phyloP scores from a whole-genome alignment of 768 basidiomycete genomes.

The Obba rivulosa region DNA sequence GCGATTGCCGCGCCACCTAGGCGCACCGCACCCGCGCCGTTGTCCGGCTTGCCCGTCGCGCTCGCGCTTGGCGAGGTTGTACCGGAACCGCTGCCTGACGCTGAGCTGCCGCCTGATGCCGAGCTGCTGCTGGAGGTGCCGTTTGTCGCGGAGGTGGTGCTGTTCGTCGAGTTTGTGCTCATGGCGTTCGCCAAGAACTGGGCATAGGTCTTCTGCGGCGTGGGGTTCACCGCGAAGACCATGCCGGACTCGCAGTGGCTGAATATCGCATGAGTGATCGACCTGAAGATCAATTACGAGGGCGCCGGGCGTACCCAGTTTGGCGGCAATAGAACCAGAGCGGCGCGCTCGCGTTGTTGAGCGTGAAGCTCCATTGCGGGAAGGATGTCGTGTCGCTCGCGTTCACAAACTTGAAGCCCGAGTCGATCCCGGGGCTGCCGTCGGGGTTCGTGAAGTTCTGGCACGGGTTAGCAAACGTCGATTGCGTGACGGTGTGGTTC shows the following conservation, averaged over 20 bases:
- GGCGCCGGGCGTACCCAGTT: conserved; percentile 24
- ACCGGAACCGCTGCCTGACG: conserved; percentile 7
- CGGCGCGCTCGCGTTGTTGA: conserved; percentile 40
- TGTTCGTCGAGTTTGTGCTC: conserved; percentile 6
- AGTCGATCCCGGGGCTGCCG: conserved; percentile 37
- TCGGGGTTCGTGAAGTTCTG: conserved; percentile 26
- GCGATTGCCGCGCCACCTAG: conserved; percentile 28
- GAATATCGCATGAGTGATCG: conserved; percentile 11
- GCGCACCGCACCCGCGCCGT: conserved; percentile 22
- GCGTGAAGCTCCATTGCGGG: conserved; percentile 41
- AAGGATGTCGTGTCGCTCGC: conserved; percentile 25
- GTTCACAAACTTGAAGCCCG: conserved; percentile 42
- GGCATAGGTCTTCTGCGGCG: conserved; percentile 38
- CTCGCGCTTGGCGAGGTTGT: conserved; percentile 11
- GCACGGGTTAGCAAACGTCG: conserved; percentile 54
- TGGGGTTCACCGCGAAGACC: conserved; percentile 59
- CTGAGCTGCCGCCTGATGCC: not conserved
- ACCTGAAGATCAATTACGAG: conserved; percentile 14
- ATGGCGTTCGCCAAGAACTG: conserved; percentile 32
- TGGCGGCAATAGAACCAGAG: conserved; percentile 64
- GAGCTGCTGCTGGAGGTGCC: not conserved
- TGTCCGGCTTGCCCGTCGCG: conserved; percentile 4
- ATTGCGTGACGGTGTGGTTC: conserved; percentile 54
- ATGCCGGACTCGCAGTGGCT: conserved; percentile 51
- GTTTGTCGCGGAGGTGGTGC: conserved; percentile 4